Base-by-base conservation (phyloP, 2,329 filamentous ascomycete species). In the Colletotrichum australisinense region DNA sequence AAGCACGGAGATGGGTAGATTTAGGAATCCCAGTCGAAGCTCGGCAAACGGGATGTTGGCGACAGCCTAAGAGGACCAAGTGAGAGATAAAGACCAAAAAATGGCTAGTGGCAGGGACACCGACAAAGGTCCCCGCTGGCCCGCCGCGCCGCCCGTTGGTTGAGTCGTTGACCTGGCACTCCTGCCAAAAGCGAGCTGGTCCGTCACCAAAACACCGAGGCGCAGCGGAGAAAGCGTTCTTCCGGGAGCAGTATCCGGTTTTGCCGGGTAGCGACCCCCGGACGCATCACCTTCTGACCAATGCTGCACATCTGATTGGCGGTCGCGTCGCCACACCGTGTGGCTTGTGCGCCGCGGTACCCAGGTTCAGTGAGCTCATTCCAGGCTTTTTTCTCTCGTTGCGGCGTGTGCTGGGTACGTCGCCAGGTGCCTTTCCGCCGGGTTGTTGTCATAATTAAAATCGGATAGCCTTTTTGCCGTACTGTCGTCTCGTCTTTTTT, bases 361-460 rank as follows among this genome's bases (percentile, higher is more conserved):
- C 38, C 49, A 69, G 60, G 55, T 26, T 22, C 56, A 60, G 57
- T 80, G 79, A 80, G 79, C 79, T 80, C 79, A 80, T 80, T 76
- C 72, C 73, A 76, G 60, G 42, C 46, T 63, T 63, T 63, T 30
- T 30, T 46, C 19, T 12, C 42, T 32, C 28, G 26, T 42, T 42
- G 35, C 35, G 35, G 35, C 35, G 35, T 52, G 76, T 78, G 74
- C 79, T 80, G 79, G 62, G 67, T 56, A 57, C 59, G 42, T 46
- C 59, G 63, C 58, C 53, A 62, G 49, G 56, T 67, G 32, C 70
- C 69, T 66, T 63, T 64, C 73, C 75, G 73, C 74, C 74, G 71
- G 78, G 78, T 49, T 79, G 81, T 83, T 84, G 82, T 79, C 82
- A 83, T 84, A 82, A 83, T 84, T 66, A 80, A 83, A 82, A 76